Evolutionary conservation across 2,329 filamentous ascomycete genomes (phyloP).

Genomic region (Berkeleyomyces rouxiae): DNA sequence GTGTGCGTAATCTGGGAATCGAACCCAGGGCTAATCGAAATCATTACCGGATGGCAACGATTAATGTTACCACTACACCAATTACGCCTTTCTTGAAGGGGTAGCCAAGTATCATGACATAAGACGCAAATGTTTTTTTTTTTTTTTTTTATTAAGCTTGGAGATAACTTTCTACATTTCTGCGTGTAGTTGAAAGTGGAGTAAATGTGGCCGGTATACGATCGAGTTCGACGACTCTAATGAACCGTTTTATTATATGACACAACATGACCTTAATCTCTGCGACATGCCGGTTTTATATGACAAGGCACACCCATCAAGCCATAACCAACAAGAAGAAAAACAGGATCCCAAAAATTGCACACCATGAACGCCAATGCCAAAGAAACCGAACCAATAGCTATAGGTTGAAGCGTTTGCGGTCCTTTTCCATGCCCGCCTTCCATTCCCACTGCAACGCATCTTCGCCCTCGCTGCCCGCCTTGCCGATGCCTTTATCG

Average conservation of each 20-base stretch:
- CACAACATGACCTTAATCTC: not conserved
- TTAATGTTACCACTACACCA: conserved; percentile 7
- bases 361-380: conserved; percentile 8
- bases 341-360: not conserved
- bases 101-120: not conserved
- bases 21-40: conserved; percentile 9
- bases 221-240: not conserved
- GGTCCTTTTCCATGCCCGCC: conserved; percentile 79
- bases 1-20: conserved; percentile 7
- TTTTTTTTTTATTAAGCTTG: no score
- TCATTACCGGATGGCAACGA: conserved; percentile 6
- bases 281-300: conserved; percentile 4
- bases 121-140: not conserved
- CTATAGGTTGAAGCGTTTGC: conserved; percentile 85
- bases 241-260: not conserved
- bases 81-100: not conserved
- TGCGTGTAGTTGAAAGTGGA: no score
- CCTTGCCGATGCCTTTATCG: conserved; percentile 67
- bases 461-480: conserved; percentile 50
- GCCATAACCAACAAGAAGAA: not conserved
- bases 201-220: no score
- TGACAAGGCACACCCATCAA: not conserved
- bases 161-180: no score
- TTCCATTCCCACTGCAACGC: conserved; percentile 96
- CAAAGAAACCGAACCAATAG: conserved; percentile 3